These are phyloP conservation scores for Globisporangium ultimum DNA, from an alignment of 352 stramenopile genomes.

Conservation along the genomic window DNA sequence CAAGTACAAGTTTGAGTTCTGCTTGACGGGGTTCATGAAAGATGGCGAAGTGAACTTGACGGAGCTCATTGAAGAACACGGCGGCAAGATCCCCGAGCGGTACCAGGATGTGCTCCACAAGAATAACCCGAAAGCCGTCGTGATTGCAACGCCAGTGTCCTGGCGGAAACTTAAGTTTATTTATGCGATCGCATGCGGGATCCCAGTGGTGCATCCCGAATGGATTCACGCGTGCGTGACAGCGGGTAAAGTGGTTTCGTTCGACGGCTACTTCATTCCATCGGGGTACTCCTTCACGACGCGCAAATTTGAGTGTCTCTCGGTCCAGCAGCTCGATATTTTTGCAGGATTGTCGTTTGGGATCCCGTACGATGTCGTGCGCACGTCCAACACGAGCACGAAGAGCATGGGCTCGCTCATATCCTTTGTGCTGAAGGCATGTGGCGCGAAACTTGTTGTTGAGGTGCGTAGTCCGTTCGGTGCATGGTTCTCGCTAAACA, in stretches of 20 bases:
- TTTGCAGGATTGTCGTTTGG: conserved; percentile 61
- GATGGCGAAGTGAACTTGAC: conserved; percentile 44
- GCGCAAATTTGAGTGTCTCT: conserved; percentile 60
- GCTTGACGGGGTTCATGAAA: conserved; percentile 63
- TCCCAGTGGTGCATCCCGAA: conserved; percentile 77
- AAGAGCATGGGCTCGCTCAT: conserved; percentile 47
- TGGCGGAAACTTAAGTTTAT: conserved; percentile 84
- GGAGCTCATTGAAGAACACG: conserved; percentile 63
- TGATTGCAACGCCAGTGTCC: conserved; percentile 70
- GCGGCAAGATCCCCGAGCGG: conserved; percentile 47
- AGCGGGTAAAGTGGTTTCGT: conserved; percentile 40
- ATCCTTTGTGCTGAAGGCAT: conserved; percentile 57
- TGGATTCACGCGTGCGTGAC: conserved; percentile 73
- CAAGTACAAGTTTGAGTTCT: conserved; percentile 77
- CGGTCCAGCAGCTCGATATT: conserved; percentile 43
- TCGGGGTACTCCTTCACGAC: conserved; percentile 61
- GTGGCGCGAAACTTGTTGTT: conserved; percentile 53
- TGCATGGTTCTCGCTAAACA: neutral
- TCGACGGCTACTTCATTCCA: conserved; percentile 69
- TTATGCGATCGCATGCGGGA: conserved; percentile 73
- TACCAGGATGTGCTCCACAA: conserved; percentile 48
- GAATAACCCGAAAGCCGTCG: conserved; percentile 49
- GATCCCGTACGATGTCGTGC: conserved; percentile 48
- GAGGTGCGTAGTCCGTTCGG: conserved; percentile 27
- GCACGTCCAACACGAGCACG: conserved; percentile 23